Evolutionary conservation across 78 protist species (phyloP).

Genomic region (Planoprotostelium fungivorum): DNA sequence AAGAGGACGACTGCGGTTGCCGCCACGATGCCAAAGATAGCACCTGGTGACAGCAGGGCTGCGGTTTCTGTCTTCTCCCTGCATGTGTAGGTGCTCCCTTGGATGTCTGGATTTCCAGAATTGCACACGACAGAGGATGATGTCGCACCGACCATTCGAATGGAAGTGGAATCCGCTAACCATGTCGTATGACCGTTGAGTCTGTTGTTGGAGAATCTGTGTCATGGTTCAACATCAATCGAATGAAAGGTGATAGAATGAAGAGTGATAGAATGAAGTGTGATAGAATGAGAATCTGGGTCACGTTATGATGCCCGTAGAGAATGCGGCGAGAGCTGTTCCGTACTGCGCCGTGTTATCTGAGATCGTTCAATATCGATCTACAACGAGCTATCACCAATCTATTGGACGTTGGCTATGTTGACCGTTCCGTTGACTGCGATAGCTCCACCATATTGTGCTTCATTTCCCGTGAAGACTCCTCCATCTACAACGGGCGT

Average conservation of each 20-base stretch:
- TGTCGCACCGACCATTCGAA: too few species aligned
- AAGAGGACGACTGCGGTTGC: neutral
- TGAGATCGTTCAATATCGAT: neutral
- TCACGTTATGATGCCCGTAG: neutral
- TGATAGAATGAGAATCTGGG: neutral
- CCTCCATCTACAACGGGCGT: neutral
- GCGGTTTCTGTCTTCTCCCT: neutral
- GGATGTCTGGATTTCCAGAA: too few species aligned
- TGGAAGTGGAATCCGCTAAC: too few species aligned
- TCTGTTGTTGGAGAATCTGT: too few species aligned
- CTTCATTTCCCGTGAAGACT: neutral
- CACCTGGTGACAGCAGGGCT: neutral
- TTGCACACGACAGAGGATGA: too few species aligned
- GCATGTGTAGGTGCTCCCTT: too few species aligned
- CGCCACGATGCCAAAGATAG: neutral
- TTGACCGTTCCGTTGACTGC: neutral
- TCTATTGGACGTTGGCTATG: neutral
- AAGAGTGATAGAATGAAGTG: neutral
- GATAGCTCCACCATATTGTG: neutral
- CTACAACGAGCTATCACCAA: neutral
- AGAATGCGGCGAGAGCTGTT: neutral
- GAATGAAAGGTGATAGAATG: too few species aligned
- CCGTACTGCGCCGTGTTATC: neutral
- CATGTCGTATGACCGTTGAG: too few species aligned
- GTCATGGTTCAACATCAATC: too few species aligned